Base-by-base conservation (phyloP, 2,329 filamentous ascomycete genomes). In the Hymenoscyphus salicellus region DNA sequence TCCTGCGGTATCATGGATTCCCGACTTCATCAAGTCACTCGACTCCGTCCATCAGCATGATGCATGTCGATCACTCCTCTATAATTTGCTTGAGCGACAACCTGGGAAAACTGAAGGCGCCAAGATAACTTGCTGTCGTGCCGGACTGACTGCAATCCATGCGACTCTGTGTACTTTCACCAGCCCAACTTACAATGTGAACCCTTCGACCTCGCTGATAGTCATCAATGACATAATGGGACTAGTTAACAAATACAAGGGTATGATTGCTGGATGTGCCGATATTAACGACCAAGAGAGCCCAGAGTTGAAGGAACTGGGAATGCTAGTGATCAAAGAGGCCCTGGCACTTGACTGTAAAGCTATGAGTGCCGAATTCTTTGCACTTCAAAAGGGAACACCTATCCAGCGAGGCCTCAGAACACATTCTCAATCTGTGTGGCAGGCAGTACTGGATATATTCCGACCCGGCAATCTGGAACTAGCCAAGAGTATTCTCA, bases 21-120 rank as follows among this genome's bases (percentile, higher is more conserved):
- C 83, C 26, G 86, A 89, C 0, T 92, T 96, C 74, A 84, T 97
- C 67, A 82, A 84, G 33, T 97, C 93, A 1, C 84, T 97, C 65
- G 87, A 89, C 65, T 83, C 88, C 5, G 86, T 88, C 63, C 91
- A 92, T 72, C 86, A 92, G 65, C 88, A 90, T 20, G 89, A 93
- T 69, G 89, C 91, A 7, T 93, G 92, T 75, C 87, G 92, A 66
- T 86, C 89, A n/a, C 80, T 97, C 52, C 83, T 92, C 46, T 84
- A 89, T 67, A 88, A 92, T 62, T 83, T 97, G 10, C 85, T 97
- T 52, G 84, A 86, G 63, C 84, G 84, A 6, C 82, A 89, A 26
- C 86, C 86, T 66, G 82, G 85, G 38, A 74, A 79, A 1, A 76
- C 74, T 14, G 79, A 82, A 36, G 78, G 81, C 26, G 86, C 87